These are phyloP conservation scores for Carex pumila DNA, from an alignment of 176 grass and related monocot species.

Conservation along the genomic window DNA sequence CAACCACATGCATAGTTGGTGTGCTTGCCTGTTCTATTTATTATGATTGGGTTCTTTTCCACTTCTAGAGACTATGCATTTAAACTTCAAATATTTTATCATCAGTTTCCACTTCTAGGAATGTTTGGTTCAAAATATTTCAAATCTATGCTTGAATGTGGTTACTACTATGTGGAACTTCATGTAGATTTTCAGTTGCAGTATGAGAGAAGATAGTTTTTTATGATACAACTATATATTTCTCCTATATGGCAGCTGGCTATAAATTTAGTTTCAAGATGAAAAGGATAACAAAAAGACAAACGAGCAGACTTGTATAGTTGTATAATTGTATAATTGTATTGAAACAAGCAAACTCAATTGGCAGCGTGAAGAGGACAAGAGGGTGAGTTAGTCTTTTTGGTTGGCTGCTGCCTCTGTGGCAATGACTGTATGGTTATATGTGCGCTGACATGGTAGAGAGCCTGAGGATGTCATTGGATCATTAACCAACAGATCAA, in stretches of 20 bases:
- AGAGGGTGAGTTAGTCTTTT: background rate
- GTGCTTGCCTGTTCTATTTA: background rate
- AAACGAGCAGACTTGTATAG: background rate
- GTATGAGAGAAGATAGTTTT: background rate
- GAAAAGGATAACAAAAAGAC: background rate
- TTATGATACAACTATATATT: background rate
- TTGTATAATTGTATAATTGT: background rate
- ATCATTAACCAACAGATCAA: too few species aligned
- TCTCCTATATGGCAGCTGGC: too few species aligned
- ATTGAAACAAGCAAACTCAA: background rate
- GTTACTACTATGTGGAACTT: background rate
- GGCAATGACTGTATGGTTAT: background rate
- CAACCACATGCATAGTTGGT: constrained; percentile 24
- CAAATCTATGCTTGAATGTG: background rate
- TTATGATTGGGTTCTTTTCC: background rate
- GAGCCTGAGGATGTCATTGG: too few species aligned
- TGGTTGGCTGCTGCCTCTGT: background rate
- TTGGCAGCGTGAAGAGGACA: background rate
- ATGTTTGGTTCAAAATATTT: background rate
- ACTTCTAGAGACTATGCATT: too few species aligned
- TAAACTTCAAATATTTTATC: background rate
- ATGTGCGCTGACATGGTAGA: too few species aligned
- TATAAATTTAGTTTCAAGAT: background rate
- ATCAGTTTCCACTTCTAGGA: background rate
- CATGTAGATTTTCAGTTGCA: background rate